A percentile compares a stretch with the other conserved stretches of the same genome.
phyloP scores from a whole-genome alignment of 257 asterid genomes.

The Lantana camara region DNA sequence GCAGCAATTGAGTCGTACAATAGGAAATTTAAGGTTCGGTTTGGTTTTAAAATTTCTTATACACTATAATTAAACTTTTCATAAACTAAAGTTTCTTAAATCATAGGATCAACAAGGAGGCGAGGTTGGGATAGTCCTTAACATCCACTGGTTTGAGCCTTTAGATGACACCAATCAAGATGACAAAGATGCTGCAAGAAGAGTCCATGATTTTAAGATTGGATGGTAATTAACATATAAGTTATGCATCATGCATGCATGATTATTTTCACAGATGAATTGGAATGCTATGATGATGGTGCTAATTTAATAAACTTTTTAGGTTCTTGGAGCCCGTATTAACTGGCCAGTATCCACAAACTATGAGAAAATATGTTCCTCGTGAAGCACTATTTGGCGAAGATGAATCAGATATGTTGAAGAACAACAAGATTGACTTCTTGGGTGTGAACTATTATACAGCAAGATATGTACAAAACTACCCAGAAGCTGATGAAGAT shows the following conservation, averaged over 20 bases:
- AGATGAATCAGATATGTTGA: slow-evolving; percentile 20
- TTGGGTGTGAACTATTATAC: slow-evolving; percentile 40
- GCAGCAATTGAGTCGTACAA: slow-evolving; percentile 30
- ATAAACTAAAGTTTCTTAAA: too few species aligned
- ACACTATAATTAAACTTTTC: too few species aligned
- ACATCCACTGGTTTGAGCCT: too few species aligned
- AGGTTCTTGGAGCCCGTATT: slow-evolving; percentile 37
- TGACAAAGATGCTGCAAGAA: too few species aligned
- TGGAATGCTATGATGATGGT: neutral
- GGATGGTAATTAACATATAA: slow-evolving; percentile 6
- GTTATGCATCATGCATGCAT: neutral
- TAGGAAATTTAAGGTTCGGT: slow-evolving; percentile 21
- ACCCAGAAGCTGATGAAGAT: neutral
- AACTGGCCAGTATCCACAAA: slow-evolving; percentile 30
- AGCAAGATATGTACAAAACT: slow-evolving; percentile 18
- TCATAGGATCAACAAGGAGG: too few species aligned
- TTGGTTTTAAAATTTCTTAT: neutral
- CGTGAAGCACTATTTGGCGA: neutral
- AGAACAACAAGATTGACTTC: slow-evolving; percentile 31
- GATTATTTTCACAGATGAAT: neutral
- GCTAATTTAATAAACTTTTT: neutral
- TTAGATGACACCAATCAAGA: too few species aligned
- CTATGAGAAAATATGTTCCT: slow-evolving; percentile 17
- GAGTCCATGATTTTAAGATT: too few species aligned
- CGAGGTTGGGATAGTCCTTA: too few species aligned